Evolutionary conservation across 2,329 filamentous ascomycete species (phyloP).

Genomic region (Alternaria sp.): DNA sequence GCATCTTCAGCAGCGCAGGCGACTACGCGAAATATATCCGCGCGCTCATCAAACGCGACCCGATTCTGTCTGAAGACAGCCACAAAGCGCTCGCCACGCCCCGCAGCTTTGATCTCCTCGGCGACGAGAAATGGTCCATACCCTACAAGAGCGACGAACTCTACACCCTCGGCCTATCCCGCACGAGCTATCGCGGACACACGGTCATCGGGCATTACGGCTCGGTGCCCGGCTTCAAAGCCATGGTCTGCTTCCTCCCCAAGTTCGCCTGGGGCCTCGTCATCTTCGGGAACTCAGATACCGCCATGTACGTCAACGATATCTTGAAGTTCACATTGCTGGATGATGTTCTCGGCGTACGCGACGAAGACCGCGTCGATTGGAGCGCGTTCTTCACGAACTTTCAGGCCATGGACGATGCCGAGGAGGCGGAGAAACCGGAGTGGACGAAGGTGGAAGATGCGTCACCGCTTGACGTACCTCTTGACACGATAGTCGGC

Average conservation of each 20-base stretch:
- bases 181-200: neutral
- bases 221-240: neutral
- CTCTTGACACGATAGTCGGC: neutral
- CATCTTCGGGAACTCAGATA: neutral
- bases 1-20: slow-evolving; percentile 23
- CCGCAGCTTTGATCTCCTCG: slow-evolving; percentile 1
- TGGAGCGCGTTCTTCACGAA: slow-evolving; percentile 4
- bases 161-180: neutral
- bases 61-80: slow-evolving; percentile 9
- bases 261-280: neutral
- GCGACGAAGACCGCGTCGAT: slow-evolving; percentile 1
- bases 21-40: slow-evolving; percentile 36
- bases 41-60: slow-evolving; percentile 22
- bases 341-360: slow-evolving; percentile 8
- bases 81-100: slow-evolving; percentile 24
- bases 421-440: slow-evolving; percentile 1
- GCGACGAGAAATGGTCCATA: neutral
- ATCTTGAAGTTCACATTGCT: neutral
- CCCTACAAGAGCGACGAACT: neutral
- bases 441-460: neutral
- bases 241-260: neutral
- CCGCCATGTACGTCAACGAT: neutral
- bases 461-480: neutral
- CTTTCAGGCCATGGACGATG: neutral
- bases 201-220: neutral